Evolutionary conservation across 1,284 basidiomycete genomes (phyloP).

Genomic region (Ceratorhiza oryzae-sativae): DNA sequence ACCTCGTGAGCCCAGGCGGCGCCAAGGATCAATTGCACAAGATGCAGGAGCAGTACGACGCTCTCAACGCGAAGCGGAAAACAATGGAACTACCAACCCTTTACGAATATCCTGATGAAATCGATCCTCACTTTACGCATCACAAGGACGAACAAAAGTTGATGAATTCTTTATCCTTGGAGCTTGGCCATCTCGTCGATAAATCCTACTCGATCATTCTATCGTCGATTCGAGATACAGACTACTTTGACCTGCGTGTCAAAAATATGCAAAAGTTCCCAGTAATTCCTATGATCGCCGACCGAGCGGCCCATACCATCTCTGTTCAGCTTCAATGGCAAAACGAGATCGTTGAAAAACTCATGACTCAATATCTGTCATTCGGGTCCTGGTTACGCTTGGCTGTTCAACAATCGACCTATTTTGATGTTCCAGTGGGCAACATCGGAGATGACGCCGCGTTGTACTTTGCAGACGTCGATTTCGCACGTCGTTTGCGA

Average conservation of each 20-base stretch:
- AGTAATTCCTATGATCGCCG: conserved; percentile 82
- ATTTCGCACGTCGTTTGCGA: conserved; percentile 85
- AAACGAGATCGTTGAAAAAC: conserved; percentile 71
- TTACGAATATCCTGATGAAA: conserved; percentile 73
- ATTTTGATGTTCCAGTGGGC: conserved; percentile 91
- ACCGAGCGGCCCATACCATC: conserved; percentile 73
- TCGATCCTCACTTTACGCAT: conserved; percentile 78
- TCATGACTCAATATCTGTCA: conserved; percentile 84
- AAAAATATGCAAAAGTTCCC: conserved; percentile 86
- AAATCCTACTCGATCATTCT: conserved; percentile 78
- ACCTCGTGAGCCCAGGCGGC: conserved; percentile 89
- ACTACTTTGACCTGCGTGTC: conserved; percentile 82
- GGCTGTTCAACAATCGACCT: conserved; percentile 83
- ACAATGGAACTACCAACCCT: conserved; percentile 47
- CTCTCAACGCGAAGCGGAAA: conserved; percentile 56
- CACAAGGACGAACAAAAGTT: conserved; percentile 83
- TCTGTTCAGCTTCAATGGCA: conserved; percentile 80
- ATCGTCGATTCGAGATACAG: conserved; percentile 84
- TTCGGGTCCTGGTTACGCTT: conserved; percentile 83
- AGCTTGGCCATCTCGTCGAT: conserved; percentile 74
- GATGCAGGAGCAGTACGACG: conserved; percentile 75
- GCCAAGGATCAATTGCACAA: conserved; percentile 83
- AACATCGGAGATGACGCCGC: conserved; percentile 93
- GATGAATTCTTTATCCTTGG: conserved; percentile 87
- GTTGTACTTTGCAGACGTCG: conserved; percentile 86